Base-by-base conservation (phyloP, 2,329 filamentous ascomycete genomes). In the Laburnicola sp. region DNA sequence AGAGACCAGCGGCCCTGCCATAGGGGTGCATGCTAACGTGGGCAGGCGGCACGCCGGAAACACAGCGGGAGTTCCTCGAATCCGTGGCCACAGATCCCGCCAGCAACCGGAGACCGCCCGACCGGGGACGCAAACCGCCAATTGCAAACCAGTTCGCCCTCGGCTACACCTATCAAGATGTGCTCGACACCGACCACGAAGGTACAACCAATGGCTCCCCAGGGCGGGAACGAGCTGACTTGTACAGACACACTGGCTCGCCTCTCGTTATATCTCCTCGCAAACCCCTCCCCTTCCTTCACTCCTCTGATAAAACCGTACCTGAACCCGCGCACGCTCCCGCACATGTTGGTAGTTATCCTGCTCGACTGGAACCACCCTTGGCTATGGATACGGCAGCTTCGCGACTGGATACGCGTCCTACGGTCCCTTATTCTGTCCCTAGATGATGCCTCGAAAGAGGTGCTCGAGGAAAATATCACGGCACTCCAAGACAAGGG, bases 291-390 rank as follows among this genome's bases (percentile, higher is more conserved):
- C 27, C 83, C 86, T 41, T 84, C 90, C 16, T 96, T 96, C 71
- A 86, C 88, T 35, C 86, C 88, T 28, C 85, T 97, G 48, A 80
- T 97, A 54, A 86, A 86, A 60, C 91, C 92, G 23, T 87, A 96
- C 45, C 82, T 97, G 54, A 96, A 88, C 16, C 86, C 89, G 37
- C 84, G 89, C 72, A 87, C 90, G 5, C 88, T 96, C 68, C 86
- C 89, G 27, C 88, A 96, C 71, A 96, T 89, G 40, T 82, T 96
- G 25, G 66, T 97, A 57, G 89, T 96, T 56, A 86, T 99, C 64
- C 78, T 99, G n/a, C 81, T 99, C 37, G 92, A 97, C 76, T 99
- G 94, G 94, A 87, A 89, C 51, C 86, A 94, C 68, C 94, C 94
- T 10, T 96, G 94, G 86, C 80, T 86, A 56, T 99, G 95, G 91